Evolutionary conservation across 2,329 filamentous ascomycete species (phyloP).

Genomic region (Lachnellula subtilissima): DNA sequence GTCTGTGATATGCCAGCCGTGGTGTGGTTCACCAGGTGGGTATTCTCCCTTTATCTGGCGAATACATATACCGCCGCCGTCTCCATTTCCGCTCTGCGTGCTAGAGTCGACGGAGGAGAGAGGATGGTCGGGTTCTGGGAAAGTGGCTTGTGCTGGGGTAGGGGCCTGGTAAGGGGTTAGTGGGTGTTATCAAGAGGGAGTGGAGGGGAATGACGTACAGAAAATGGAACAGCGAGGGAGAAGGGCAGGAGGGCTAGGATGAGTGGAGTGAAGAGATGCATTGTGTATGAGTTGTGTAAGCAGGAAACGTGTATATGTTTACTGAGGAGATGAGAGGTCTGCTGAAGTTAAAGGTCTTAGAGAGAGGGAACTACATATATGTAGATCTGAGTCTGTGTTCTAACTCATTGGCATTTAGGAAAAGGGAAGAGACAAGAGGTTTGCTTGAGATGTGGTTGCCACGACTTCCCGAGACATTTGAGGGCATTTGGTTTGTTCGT

Average conservation of each 20-base stretch:
- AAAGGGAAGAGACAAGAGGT: too few relatives aligned
- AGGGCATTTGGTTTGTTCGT: background rate
- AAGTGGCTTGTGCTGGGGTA: background rate
- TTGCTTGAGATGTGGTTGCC: background rate
- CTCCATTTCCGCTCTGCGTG: too few relatives aligned
- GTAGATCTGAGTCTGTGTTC: too few relatives aligned
- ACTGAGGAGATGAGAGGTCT: background rate
- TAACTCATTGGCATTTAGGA: too few relatives aligned
- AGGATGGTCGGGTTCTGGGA: too few relatives aligned
- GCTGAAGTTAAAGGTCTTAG: background rate
- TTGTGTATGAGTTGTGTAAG: background rate
- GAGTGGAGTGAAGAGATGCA: background rate
- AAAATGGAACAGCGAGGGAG: background rate
- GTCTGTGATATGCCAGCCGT: too few relatives aligned
- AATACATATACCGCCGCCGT: too few relatives aligned
- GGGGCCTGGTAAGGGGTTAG: background rate
- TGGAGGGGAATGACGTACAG: background rate
- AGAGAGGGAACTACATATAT: background rate
- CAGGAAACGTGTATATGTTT: background rate
- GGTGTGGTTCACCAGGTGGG: too few relatives aligned
- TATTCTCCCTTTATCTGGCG: too few relatives aligned
- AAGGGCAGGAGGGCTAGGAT: background rate
- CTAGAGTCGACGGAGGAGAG: too few relatives aligned
- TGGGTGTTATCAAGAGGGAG: background rate
- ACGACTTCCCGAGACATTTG: background rate